A percentile compares a stretch with the other conserved stretches of the same genome.
Evolutionary conservation across 2,329 filamentous ascomycete species (phyloP).

Genomic region (Penicillium psychrosexuale): DNA sequence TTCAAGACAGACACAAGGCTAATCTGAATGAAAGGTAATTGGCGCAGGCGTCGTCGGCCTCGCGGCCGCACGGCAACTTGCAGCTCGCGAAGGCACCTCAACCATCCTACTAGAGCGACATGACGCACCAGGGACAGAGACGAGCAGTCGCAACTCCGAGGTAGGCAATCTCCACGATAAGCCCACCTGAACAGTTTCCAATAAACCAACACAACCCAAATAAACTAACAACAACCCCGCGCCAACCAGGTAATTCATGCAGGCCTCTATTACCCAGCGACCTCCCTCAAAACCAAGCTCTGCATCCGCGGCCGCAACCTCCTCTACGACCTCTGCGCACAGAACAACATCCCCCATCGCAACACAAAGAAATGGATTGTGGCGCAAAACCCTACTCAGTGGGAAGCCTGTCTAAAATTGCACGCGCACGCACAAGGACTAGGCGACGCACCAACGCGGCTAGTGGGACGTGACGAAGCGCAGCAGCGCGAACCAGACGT

Average conservation of each 20-base stretch:
- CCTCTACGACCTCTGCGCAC: slow-evolving; percentile 74
- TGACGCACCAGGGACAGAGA: slow-evolving; percentile 73
- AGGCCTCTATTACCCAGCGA: slow-evolving; percentile 80
- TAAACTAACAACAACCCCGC: background rate
- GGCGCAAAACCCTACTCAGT: slow-evolving; percentile 72
- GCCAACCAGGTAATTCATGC: slow-evolving; percentile 77
- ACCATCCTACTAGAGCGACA: slow-evolving; percentile 83
- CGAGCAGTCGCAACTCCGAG: slow-evolving; percentile 86
- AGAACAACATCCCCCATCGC: slow-evolving; percentile 64
- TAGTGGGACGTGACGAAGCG: slow-evolving; percentile 64
- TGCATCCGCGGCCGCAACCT: slow-evolving; percentile 74
- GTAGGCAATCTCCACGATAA: slow-evolving; percentile 33
- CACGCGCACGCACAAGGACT: slow-evolving; percentile 54
- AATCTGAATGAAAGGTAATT: slow-evolving; percentile 49
- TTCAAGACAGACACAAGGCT: background rate
- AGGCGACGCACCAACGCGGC: slow-evolving; percentile 65
- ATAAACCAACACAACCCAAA: background rate
- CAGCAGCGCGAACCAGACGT: slow-evolving; percentile 69
- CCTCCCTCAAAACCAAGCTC: slow-evolving; percentile 75
- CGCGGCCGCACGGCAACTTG: slow-evolving; percentile 70
- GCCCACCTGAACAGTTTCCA: background rate
- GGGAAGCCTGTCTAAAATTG: slow-evolving; percentile 53
- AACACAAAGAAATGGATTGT: slow-evolving; percentile 93
- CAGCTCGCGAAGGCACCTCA: slow-evolving; percentile 56
- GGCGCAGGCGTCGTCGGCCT: slow-evolving; percentile 75